Evolutionary conservation across 1,284 basidiomycete species (phyloP), one percentile per base, ranked within the genome.

Genomic region (Prillingera fragicola): DNA sequence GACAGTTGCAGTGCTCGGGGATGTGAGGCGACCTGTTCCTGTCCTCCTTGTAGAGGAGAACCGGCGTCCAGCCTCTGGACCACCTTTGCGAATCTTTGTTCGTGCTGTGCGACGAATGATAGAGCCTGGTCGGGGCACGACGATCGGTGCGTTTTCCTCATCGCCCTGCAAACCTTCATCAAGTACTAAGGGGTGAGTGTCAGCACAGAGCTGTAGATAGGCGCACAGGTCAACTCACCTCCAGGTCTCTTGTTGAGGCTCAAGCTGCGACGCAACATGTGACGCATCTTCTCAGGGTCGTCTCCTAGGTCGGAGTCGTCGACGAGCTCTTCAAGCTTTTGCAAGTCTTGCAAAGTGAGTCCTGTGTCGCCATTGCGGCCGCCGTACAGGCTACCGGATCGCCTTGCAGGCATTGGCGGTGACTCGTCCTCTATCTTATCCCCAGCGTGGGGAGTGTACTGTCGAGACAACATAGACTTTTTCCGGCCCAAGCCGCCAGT

Each of bases 1-100:
- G 15, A 25, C 37, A 25, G 18, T 32, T 35, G 35, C 26, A 15
- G 21, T 29, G 34, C 38, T 46, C 1, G 44, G 38, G 6, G 62
- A 61, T 6, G 60, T 60, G 43, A 51, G 52, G 17, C 63, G 78
- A 74, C 62, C 60, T 47, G 69, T n/a, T n/a, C 28, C 24, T 21
- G 25, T 7, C 3, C 24, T 63, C 3, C 71, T 59, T 8, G 69
- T 63, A 12, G 69, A 65, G 5, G 68, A 70, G 70, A 91, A 92
- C 14, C 87, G 82, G 75, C 87, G 85, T 33, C 81, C 83, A 5
- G 80, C 83, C 64, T 85, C 87, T 9, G 79, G 76, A 18, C 84
- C 67, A n/a, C 83, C 76, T 73, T 96, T 98, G 43, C 94, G 82
- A 60, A 96, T 95, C 75, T 91, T 92, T 3, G 94, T 98, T 17